Evolutionary conservation across 2,329 filamentous ascomycete genomes (phyloP).

Genomic region (Chrysosporium keratinophilum): DNA sequence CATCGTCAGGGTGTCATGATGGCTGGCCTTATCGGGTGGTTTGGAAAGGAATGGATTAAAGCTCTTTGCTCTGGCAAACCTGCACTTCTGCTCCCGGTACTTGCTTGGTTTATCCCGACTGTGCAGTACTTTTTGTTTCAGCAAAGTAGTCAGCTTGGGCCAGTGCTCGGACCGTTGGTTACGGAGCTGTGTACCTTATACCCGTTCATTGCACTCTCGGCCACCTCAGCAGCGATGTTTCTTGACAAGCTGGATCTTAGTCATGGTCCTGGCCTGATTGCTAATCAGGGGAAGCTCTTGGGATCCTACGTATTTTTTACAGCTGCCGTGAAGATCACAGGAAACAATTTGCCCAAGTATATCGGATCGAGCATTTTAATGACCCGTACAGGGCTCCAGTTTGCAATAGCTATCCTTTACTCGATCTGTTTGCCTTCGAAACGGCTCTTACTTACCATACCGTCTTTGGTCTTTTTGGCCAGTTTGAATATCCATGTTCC

Average conservation of each 20-base stretch:
- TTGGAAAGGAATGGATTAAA: constrained; percentile 48
- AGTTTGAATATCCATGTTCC: constrained; percentile 65
- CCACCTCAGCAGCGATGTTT: constrained; percentile 53
- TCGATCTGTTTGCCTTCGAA: constrained; percentile 58
- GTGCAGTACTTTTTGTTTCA: constrained; percentile 62
- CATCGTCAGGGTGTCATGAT: constrained; percentile 58
- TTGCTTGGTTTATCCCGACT: constrained; percentile 65
- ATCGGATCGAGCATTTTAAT: constrained; percentile 55
- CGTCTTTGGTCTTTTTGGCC: constrained; percentile 54
- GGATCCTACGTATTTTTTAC: constrained; percentile 57
- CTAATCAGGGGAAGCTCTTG: constrained; percentile 55
- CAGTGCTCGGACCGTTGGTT: constrained; percentile 60
- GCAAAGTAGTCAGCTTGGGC: constrained; percentile 56
- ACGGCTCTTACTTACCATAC: constrained; percentile 55
- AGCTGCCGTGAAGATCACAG: constrained; percentile 34
- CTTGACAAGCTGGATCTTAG: constrained; percentile 51
- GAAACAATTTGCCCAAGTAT: constrained; percentile 35
- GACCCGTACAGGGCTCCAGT: constrained; percentile 61
- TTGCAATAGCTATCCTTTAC: constrained; percentile 56
- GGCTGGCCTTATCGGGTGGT: constrained; percentile 61
- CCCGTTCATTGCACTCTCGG: constrained; percentile 55
- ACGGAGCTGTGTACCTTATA: constrained; percentile 66
- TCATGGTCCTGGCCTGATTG: constrained; percentile 46
- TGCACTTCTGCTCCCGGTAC: constrained; percentile 52
- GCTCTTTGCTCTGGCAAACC: constrained; percentile 41